Base-by-base conservation (phyloP, 495 filamentous ascomycete genomes). In the Penicillium goetzii region DNA sequence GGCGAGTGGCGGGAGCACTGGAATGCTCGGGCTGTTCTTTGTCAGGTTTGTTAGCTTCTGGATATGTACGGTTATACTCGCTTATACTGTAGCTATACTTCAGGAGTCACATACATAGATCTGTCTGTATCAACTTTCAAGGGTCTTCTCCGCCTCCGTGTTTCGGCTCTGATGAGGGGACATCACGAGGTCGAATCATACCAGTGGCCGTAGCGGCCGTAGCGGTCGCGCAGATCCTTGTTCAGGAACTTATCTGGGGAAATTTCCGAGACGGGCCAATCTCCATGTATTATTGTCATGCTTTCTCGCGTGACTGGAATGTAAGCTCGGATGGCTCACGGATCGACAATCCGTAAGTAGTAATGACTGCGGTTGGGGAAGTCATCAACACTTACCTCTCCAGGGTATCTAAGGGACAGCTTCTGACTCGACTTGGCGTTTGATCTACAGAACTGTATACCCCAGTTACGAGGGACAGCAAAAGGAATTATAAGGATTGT, bases 141-240 rank as follows among this genome's bases (percentile, higher is more conserved):
- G 12, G 12, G 36, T 14, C 52, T 23, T 21, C 40, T 30, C 28
- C n/a, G 4, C 17, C 3, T 47, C 41, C 26, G 23, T 36, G 41
- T 58, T 58, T 45, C 52, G 12, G 19, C 19, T 55, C n/a, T 19
- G n/a, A 40, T 59, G 30, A 59, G 36, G 32, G 21, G 14, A 2
- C 3, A 4, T 59, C 33, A 51, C 58, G 45, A 52, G 57, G 21
- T 25, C 30, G 33, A 40, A 25, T 51, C 58, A 40, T 36, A 47
- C 45, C 14, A 25, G 21, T 28, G 15, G 8, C 11, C 6, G n/a
- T n/a, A 30, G 30, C 9, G 30, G 30, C 9, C 0, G 15, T 32
- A 45, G n/a, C 45, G 41, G 12, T n/a, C 21, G 32, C 30, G 25
- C 25, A 30, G 15, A 51, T 51, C 12, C 15, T 15, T 38, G 19